These are phyloP conservation scores for Amoebophrya sp. DNA, from an alignment of 169 alveolate species.

Conservation along the genomic window DNA sequence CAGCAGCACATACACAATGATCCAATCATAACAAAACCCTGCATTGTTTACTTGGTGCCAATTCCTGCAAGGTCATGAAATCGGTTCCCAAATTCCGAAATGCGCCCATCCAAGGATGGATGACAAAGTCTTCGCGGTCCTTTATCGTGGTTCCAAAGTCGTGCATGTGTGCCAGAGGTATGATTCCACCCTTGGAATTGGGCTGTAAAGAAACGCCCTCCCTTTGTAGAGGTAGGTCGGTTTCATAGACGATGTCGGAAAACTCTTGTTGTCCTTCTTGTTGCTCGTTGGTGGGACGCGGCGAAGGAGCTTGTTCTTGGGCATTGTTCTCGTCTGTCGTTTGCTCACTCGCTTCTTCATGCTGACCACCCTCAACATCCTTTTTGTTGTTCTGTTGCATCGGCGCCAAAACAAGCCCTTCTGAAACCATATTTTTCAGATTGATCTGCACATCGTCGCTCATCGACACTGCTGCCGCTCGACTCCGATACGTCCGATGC, in stretches of 20 bases:
- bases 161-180: not conserved
- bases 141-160: not conserved
- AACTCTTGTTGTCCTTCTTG: not conserved
- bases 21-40: too few relatives aligned
- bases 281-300: not conserved
- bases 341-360: not conserved
- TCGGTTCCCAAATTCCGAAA: not conserved
- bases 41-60: not conserved
- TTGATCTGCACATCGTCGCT: not conserved
- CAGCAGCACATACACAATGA: too few relatives aligned
- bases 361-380: too few relatives aligned
- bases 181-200: slow-evolving; percentile 1
- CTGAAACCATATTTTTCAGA: not conserved
- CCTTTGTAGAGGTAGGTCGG: too few relatives aligned
- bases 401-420: too few relatives aligned
- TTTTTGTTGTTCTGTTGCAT: too few relatives aligned
- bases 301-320: too few relatives aligned
- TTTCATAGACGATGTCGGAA: too few relatives aligned
- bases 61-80: not conserved
- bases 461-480: not conserved
- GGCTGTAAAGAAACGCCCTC: too few relatives aligned
- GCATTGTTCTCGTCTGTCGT: not conserved
- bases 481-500: not conserved
- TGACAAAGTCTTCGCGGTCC: not conserved
- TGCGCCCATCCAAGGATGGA: slow-evolving; percentile 25